Base-by-base conservation (phyloP, 305 asterid genomes). In the Fraxinus baroniana region DNA sequence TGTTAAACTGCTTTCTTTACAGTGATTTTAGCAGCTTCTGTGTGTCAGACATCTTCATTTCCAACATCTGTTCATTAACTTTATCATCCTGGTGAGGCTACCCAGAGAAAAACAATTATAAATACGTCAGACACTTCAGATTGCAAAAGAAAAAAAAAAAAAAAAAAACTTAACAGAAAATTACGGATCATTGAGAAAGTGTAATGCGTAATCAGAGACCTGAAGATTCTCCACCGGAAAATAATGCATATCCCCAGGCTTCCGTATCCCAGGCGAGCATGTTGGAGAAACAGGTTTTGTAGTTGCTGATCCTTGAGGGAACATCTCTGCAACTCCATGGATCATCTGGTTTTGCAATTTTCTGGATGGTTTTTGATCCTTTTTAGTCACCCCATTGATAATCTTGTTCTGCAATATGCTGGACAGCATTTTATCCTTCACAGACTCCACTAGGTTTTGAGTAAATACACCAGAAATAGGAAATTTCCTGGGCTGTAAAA, bases 131-230 rank as follows among this genome's bases (percentile, higher is more conserved):
- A 33, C 13, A 76, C 77, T 10, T 28, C 62, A 78, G 26, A 46
- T 73, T 78, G 24, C 46, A 26, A 55, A 5, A n/a, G 7, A 4
- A 41, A 41, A 37, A 7, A 4, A 41, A 41, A 37, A 37, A 26
- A 39, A 44, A 28, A 37, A 41, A 13, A 20, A 22, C 18, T 18
- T 7, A 60, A 0, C 35, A 9, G 52, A 60, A 72, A 30, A 4
- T 20, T 77, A 35, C 7, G 41, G 7, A 24, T 76, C 20, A 33
- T 75, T 79, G 76, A 78, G 22, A 66, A 66, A 66, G 55, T 5
- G 22, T 36, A 17, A 66, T 52, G 22, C 17, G 24, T 52, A 52
- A 12, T 76, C 55, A 49, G 22, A 18, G 79, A 87, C 90, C 90
- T 85, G 80, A 83, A 74, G 46, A 74, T 79, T 74, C 78, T 82